These are phyloP conservation scores for Solanum hybrid DNA, from an alignment of 305 asterid genomes.

Conservation along the genomic window DNA sequence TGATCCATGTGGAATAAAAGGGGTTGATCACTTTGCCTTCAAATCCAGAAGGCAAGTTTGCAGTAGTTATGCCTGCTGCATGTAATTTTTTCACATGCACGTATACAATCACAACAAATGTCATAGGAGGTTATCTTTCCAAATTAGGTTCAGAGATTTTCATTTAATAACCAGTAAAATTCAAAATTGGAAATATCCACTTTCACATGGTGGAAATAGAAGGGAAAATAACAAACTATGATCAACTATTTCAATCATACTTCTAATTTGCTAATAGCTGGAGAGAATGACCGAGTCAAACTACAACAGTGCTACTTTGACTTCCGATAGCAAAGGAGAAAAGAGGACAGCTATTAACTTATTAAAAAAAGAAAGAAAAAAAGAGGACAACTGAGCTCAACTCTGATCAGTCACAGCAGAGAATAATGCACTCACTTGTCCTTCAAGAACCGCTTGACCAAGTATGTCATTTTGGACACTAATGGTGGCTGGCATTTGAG, in stretches of 20 bases:
- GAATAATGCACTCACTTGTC: slow-evolving; percentile 47
- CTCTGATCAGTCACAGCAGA: background rate
- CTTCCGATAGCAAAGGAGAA: background rate
- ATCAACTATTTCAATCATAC: background rate
- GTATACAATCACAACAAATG: background rate
- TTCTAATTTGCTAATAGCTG: background rate
- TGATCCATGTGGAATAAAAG: background rate
- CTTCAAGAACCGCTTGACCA: slow-evolving; percentile 66
- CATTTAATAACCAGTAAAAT: background rate
- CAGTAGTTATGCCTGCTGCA: background rate
- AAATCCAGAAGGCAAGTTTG: background rate
- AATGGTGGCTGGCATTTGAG: slow-evolving; percentile 55
- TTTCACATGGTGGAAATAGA: background rate
- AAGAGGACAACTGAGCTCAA: background rate
- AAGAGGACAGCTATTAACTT: background rate
- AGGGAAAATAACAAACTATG: background rate
- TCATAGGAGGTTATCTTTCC: background rate
- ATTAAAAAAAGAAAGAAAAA: too few relatives aligned
- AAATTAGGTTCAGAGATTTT: background rate
- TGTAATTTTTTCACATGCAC: background rate
- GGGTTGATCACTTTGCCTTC: background rate
- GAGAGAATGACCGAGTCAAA: background rate
- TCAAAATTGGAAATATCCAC: background rate
- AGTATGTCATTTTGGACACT: slow-evolving; percentile 62
- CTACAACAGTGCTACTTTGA: background rate